Base-by-base conservation (phyloP, 1,284 basidiomycete species). In the Cutaneotrichosporon arboriforme region DNA sequence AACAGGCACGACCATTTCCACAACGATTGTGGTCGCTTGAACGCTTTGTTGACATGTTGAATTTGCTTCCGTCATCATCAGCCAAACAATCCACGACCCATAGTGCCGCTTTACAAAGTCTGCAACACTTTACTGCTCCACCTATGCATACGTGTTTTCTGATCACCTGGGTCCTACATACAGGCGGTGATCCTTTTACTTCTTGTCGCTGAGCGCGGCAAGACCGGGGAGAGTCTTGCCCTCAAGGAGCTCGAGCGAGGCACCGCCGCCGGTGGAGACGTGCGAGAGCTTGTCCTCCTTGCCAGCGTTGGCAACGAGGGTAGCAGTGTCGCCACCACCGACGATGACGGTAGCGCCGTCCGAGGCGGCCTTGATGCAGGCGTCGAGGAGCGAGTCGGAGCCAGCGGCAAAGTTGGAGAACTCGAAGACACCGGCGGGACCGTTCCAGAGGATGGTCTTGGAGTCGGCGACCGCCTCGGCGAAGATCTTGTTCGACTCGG, bases 391-490 rank as follows among this genome's bases (percentile, higher is more conserved):
- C 17, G 85, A 78, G 72, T 84, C 83, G 17, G 92, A 96, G 43
- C 93, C 94, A 40, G 79, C 79, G 9, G 92, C 87, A 67, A 97
- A 98, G 44, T 84, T 84, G 47, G 87, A 83, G 80, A 97, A 96
- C 77, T 98, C 94, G 75, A 98, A 98, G 33, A 98, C 94, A 68
- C 94, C 94, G 42, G 94, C 88, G 38, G 94, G 93, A 47, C 91
- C 94, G 74, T 98, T 98, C 93, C 94, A 98, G 56, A 98, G 85
- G 74, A 98, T 93, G 44, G 96, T 98, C 83, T 93, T 97, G 59
- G 91, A 81, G 69, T 88, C 84, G 52, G 86, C 74, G 56, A 97
- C 92, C 21, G 91, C 84, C 65, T 85, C 70, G 48, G 79, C 80
- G 81, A 88, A 98, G 58, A 89, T 77, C 68, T 89, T 80, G 51